phyloP scores from a whole-genome alignment of 495 filamentous ascomycete species.

The Schizothecium vesticola region DNA sequence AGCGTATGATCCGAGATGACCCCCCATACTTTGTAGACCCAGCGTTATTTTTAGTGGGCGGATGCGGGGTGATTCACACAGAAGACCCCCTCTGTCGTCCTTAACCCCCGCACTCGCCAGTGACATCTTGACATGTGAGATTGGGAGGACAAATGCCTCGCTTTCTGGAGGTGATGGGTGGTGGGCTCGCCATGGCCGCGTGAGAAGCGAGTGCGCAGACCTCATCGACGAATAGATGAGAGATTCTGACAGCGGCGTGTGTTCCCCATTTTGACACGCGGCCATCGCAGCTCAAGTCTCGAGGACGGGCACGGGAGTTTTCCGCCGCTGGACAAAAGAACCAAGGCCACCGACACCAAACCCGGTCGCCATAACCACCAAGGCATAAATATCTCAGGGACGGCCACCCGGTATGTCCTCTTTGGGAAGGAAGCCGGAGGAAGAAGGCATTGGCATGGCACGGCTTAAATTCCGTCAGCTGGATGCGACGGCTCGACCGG shows the following conservation, averaged over 20 bases:
- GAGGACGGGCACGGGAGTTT: not conserved
- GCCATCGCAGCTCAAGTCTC: not conserved
- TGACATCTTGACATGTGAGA: not conserved
- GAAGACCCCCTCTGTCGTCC: not conserved
- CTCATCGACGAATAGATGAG: not conserved
- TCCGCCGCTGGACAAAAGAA: not conserved
- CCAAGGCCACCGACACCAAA: not conserved
- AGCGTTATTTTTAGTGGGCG: not conserved
- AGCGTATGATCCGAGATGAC: not conserved
- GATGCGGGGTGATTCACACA: not conserved
- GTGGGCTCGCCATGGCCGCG: not conserved
- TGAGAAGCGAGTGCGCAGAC: not conserved
- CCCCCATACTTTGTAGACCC: not conserved
- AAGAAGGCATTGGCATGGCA: not conserved
- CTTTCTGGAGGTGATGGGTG: not conserved
- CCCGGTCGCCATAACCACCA: not conserved
- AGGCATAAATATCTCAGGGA: constrained; percentile 1
- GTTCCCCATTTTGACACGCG: not conserved
- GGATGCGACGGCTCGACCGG: not conserved
- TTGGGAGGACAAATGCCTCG: not conserved
- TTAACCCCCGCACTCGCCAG: not conserved
- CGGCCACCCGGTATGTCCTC: not conserved
- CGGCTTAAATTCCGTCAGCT: not conserved
- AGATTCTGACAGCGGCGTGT: not conserved
- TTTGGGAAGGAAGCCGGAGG: constrained; percentile 7